These are phyloP conservation scores for Rhynchospora pubera DNA, from an alignment of 176 grass and related monocot species.

Conservation along the genomic window DNA sequence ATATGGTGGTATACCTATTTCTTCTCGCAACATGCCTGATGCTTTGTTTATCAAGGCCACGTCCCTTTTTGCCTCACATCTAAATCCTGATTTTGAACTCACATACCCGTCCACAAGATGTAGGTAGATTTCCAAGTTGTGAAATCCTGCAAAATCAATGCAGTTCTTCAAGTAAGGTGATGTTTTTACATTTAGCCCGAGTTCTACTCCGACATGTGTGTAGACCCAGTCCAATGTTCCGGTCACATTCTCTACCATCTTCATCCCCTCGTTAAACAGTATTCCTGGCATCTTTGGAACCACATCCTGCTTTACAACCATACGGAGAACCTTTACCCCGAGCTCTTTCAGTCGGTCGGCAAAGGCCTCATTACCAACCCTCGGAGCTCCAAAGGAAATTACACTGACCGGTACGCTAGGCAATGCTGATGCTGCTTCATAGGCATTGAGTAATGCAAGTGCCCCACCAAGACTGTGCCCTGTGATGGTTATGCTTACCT, in stretches of 20 bases:
- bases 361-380: constrained; percentile 51
- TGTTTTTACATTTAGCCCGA: constrained; percentile 14
- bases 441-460: constrained; percentile 42
- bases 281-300: constrained; percentile 37
- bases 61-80: constrained; percentile 17
- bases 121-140: constrained; percentile 29
- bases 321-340: constrained; percentile 32
- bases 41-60: constrained; percentile 39
- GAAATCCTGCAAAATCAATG: constrained; percentile 9
- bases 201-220: constrained; percentile 22
- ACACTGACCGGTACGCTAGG: constrained; percentile 27
- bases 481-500: constrained; percentile 32
- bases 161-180: constrained; percentile 23
- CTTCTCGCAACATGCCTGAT: constrained; percentile 31
- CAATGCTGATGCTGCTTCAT: constrained; percentile 32
- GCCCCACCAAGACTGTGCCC: constrained; percentile 71
- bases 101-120: constrained; percentile 24
- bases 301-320: constrained; percentile 29
- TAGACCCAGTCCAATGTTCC: constrained; percentile 35
- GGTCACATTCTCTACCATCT: constrained; percentile 21
- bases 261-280: constrained; percentile 30
- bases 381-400: constrained; percentile 47
- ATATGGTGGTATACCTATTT: constrained; percentile 9
- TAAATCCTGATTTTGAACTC: background rate
- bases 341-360: constrained; percentile 14